Percentiles rank a stretch among this genome's conserved stretches.
phyloP scores from a whole-genome alignment of 371 early-diverging fungal species.

The Mortierella polycephala region DNA sequence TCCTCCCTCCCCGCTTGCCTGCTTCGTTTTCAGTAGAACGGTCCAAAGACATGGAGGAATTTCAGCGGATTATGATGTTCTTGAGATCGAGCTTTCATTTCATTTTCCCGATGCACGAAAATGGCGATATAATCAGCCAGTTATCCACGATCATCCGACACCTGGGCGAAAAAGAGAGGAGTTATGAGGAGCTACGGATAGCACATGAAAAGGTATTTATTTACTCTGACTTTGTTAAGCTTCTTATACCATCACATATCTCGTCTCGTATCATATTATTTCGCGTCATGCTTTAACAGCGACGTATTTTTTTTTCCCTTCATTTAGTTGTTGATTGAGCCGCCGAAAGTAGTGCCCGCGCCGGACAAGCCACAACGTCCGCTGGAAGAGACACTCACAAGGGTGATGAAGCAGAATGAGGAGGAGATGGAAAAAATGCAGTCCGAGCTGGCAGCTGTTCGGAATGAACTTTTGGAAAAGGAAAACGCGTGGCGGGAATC shows the following conservation, averaged over 20 bases:
- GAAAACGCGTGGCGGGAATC: constrained; percentile 1
- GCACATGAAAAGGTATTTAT: constrained; percentile 1
- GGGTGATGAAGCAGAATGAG: constrained; percentile 19
- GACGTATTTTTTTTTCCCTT: background rate
- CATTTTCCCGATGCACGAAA: background rate
- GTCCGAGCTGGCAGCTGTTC: constrained; percentile 8
- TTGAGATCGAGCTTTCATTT: constrained; percentile 13
- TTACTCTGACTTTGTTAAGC: background rate
- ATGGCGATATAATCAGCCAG: constrained; percentile 1
- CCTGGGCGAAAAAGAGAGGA: constrained; percentile 10
- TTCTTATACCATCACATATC: background rate
- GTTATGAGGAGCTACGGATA: background rate
- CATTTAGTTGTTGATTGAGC: background rate
- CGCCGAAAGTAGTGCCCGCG: background rate
- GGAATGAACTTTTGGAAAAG: constrained; percentile 1
- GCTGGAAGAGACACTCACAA: constrained; percentile 8
- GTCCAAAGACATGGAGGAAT: background rate
- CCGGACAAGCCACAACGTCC: background rate
- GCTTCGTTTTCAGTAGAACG: too few species aligned
- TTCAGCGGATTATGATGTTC: constrained; percentile 4
- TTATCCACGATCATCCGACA: constrained; percentile 8
- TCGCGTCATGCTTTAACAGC: background rate
- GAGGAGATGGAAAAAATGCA: constrained; percentile 1
- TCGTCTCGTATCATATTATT: background rate
- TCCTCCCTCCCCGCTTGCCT: too few species aligned